A percentile compares a stretch with the other conserved stretches of the same genome.
These are phyloP conservation scores for Calendula officinalis DNA, from an alignment of 129 eudicot genomes.

Conservation along the genomic window DNA sequence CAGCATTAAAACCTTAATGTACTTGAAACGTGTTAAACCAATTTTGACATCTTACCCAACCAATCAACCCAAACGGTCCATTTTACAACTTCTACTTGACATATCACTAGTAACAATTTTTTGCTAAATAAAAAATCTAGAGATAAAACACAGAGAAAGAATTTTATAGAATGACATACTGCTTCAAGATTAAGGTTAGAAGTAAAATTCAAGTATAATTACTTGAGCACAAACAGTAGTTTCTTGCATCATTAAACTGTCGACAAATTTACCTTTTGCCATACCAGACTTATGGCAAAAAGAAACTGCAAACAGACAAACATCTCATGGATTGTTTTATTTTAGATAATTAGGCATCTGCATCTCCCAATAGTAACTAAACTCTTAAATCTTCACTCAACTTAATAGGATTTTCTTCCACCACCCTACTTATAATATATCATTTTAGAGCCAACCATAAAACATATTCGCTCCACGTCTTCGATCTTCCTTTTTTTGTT, in stretches of 20 bases:
- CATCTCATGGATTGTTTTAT: constrained; percentile 39
- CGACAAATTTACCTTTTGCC: neutral
- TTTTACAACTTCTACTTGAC: too few relatives aligned
- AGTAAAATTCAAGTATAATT: neutral
- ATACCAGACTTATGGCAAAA: neutral
- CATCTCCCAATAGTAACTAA: constrained; percentile 17
- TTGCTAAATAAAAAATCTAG: too few relatives aligned
- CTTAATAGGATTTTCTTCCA: constrained; percentile 19
- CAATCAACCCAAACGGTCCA: too few relatives aligned
- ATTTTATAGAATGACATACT: too few relatives aligned
- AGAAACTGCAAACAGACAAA: neutral
- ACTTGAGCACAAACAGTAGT: neutral
- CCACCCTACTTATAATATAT: constrained; percentile 13
- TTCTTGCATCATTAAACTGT: neutral
- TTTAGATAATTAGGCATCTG: constrained; percentile 33
- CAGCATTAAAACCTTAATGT: too few relatives aligned
- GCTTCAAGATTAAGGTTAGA: too few relatives aligned
- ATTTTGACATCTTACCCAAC: too few relatives aligned
- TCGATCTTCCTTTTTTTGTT: neutral
- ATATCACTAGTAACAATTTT: too few relatives aligned
- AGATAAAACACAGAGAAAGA: too few relatives aligned
- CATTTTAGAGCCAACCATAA: constrained; percentile 33
- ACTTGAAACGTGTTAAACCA: too few relatives aligned
- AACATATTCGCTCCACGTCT: constrained; percentile 19
- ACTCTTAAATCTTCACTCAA: constrained; percentile 24